These are phyloP conservation scores for Aethionema arabicum DNA, from an alignment of 345 rosid genomes.

Conservation along the genomic window DNA sequence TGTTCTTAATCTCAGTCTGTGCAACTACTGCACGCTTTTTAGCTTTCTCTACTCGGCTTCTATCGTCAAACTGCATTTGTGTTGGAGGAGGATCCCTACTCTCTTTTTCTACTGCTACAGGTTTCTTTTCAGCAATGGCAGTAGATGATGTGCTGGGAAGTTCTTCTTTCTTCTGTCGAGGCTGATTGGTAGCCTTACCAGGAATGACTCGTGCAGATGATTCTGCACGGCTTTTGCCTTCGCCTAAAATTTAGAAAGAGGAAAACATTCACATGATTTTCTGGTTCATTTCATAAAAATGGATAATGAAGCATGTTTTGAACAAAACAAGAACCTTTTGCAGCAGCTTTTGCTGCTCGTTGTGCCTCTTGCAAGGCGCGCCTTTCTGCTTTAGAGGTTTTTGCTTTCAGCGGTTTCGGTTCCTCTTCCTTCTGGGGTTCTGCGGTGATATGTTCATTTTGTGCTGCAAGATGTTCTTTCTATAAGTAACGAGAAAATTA, in stretches of 20 bases:
- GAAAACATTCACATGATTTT: constrained; percentile 11
- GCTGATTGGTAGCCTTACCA: constrained; percentile 48
- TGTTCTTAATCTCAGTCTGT: constrained; percentile 67
- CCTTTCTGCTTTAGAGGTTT: constrained; percentile 68
- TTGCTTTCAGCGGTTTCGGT: constrained; percentile 49
- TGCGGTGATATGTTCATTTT: constrained; percentile 27
- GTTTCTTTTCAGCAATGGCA: constrained; percentile 51
- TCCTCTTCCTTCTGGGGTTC: constrained; percentile 42
- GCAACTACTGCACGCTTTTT: constrained; percentile 65
- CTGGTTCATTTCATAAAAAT: not conserved
- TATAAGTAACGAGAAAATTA: constrained; percentile 24
- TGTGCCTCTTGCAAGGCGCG: constrained; percentile 72
- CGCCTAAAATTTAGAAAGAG: constrained; percentile 35
- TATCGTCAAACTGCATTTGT: constrained; percentile 79
- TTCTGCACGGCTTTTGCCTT: constrained; percentile 46
- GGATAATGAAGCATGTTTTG: not conserved
- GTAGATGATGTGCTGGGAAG: constrained; percentile 39
- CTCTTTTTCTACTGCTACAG: constrained; percentile 52
- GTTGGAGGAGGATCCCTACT: constrained; percentile 66
- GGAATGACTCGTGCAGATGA: constrained; percentile 39
- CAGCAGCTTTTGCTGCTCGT: constrained; percentile 58
- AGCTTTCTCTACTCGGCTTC: constrained; percentile 69
- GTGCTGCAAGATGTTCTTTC: constrained; percentile 43
- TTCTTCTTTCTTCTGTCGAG: constrained; percentile 52
- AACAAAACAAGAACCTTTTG: constrained; percentile 33